Evolutionary conservation across 306 rosid genomes (phyloP), one percentile per base, ranked within the genome.

Genomic region (barrel medic (Medicago truncatula)): DNA sequence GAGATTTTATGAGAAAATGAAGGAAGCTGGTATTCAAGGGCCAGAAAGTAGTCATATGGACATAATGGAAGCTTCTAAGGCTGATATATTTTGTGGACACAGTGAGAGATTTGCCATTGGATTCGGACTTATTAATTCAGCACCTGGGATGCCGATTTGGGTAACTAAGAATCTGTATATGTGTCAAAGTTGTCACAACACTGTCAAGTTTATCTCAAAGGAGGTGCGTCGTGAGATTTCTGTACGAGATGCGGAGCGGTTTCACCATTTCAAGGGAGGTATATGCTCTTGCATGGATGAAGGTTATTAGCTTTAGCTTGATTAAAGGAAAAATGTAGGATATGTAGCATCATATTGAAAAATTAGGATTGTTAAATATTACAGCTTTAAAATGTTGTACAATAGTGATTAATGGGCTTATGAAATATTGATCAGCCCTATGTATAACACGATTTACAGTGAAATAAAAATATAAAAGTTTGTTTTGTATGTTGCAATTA

Each of bases 1-100:
- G 80, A 86, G 89, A 20, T 92, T 94, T 79, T 87, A 88, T 71
- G 81, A 70, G 82, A 92, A 90, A 85, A 91, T 91, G 97, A 81
- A 83, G 83, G 90, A 83, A 46, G 66, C 17, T 41, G 86, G 83
- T 60, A 17, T 86, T 61, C 81, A 58, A 61, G 83, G 77, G 34
- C 72, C 53, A 13, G 87, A 86, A 71, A 85, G 53, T 34, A 57
- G 64, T 76, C 59, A 67, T 21, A 62, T 34, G 38, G 83, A 85
- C 68, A 83, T 81, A 71, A 79, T 89, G 72, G 89, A 90, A 80
- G 84, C 89, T 83, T 91, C 95, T 7, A 92, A 89, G 82, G 92
- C 96, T 50, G 98, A 94, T 73, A 87, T 94, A 72, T 89, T 94
- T 76, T 92, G 97, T 66, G 98, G 98, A 61, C 98, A 92, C 76